A percentile compares a stretch with the other conserved stretches of the same genome.
Conservation (phyloP, 2,329 filamentous ascomycete species). For the Daldinia sp. region DNA sequence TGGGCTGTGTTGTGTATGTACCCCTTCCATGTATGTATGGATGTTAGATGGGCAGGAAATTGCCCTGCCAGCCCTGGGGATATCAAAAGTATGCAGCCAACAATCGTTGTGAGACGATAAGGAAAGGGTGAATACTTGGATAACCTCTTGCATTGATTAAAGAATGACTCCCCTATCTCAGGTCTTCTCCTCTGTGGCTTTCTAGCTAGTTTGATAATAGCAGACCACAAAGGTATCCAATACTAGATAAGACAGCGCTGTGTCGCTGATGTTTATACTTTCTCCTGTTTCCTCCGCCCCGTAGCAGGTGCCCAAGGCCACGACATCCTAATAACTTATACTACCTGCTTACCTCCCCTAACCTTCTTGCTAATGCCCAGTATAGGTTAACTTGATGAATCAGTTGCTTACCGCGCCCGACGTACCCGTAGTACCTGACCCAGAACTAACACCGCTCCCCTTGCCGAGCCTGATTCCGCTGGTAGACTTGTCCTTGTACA, state of each 20-base stretch:
- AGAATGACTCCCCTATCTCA: constrained; percentile 9
- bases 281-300: constrained; percentile 1
- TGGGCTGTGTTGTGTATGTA: background rate
- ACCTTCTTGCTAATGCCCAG: background rate
- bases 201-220: constrained; percentile 8
- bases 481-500: constrained; percentile 50
- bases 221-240: constrained; percentile 24
- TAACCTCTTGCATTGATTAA: constrained; percentile 16
- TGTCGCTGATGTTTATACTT: constrained; percentile 10
- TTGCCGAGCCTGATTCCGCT: constrained; percentile 35
- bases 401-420: constrained; percentile 6
- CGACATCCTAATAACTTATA: constrained; percentile 1
- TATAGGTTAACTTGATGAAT: background rate
- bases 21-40: background rate
- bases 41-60: background rate
- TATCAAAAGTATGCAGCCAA: background rate
- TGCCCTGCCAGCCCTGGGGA: too few relatives aligned
- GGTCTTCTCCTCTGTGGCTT: background rate
- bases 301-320: background rate
- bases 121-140: background rate
- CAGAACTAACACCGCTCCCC: constrained; percentile 28
- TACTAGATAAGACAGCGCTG: constrained; percentile 36
- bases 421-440: constrained; percentile 9
- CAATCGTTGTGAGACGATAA: background rate
- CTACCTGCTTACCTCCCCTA: background rate